Conservation (phyloP, 129 eudicot species). For the Solidago caesia region DNA sequence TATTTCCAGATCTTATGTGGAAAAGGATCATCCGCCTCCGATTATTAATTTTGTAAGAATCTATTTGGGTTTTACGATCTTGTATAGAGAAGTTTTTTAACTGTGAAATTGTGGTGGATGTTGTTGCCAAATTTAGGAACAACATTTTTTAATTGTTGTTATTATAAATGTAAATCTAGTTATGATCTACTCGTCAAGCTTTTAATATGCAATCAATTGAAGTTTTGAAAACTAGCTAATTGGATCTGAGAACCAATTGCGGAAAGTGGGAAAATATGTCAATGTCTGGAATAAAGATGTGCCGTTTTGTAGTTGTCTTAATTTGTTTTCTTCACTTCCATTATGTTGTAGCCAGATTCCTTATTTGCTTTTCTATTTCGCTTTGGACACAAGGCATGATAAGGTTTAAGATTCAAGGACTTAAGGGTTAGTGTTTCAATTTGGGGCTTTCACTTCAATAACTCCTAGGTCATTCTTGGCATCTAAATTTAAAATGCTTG, state of each 20-base stretch:
- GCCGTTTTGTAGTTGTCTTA: not conserved
- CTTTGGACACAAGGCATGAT: not conserved
- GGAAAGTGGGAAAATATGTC: slow-evolving; percentile 1
- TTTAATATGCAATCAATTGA: not conserved
- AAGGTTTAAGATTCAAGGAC: not conserved
- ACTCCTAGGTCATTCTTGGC: slow-evolving; percentile 6
- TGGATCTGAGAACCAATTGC: not conserved
- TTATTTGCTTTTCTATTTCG: slow-evolving; percentile 5
- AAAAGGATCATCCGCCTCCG: not conserved
- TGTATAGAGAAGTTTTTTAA: not conserved
- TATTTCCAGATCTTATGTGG: not conserved
- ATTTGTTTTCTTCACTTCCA: not conserved
- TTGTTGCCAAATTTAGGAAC: not conserved
- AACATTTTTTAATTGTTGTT: not conserved
- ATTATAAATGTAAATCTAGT: not conserved
- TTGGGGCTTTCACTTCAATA: not conserved
- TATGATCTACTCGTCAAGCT: not conserved
- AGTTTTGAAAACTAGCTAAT: not conserved
- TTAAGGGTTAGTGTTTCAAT: not conserved
- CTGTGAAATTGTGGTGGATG: not conserved
- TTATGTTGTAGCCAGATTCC: not conserved
- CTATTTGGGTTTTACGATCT: slow-evolving; percentile 4
- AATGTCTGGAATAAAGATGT: not conserved
- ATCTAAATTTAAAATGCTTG: slow-evolving; percentile 7
- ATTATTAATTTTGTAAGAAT: slow-evolving; percentile 21